Evolutionary conservation across 306 rosid species (phyloP).

Genomic region (Malus orientalis): DNA sequence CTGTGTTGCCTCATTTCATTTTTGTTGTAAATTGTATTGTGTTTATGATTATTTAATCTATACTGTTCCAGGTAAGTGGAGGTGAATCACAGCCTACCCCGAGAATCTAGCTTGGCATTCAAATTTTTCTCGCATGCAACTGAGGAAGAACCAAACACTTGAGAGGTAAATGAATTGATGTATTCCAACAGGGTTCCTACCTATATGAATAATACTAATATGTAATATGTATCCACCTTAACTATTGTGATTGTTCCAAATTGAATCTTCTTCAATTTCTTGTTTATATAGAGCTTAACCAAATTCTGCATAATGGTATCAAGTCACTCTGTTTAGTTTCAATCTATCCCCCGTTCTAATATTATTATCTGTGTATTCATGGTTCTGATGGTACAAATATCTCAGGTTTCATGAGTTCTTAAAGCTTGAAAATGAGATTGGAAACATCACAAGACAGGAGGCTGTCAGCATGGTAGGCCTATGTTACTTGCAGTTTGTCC

Average conservation of each 20-base stretch:
- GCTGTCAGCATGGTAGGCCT: slow-evolving; percentile 97
- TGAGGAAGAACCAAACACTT: slow-evolving; percentile 85
- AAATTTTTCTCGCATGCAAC: slow-evolving; percentile 91
- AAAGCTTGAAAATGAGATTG: slow-evolving; percentile 96
- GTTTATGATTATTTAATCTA: background rate
- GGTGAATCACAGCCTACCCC: slow-evolving; percentile 73
- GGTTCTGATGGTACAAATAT: slow-evolving; percentile 12
- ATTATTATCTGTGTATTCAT: background rate
- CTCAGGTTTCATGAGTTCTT: slow-evolving; percentile 92
- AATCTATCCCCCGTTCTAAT: slow-evolving; percentile 6
- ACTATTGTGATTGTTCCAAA: slow-evolving; percentile 2
- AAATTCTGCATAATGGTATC: slow-evolving; percentile 12
- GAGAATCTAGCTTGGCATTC: slow-evolving; percentile 95
- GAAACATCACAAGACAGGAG: slow-evolving; percentile 98
- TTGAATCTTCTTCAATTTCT: background rate
- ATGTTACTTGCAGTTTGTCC: slow-evolving; percentile 21
- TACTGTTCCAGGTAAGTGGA: slow-evolving; percentile 45
- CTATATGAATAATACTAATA: background rate
- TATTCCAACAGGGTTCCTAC: background rate
- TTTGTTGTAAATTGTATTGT: background rate
- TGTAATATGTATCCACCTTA: background rate
- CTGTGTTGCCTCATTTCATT: background rate
- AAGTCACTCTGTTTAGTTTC: background rate
- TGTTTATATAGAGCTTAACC: background rate
- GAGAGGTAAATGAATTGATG: slow-evolving; percentile 56